Conservation (phyloP, 106 monocot species). For the Allium fistulosum region DNA sequence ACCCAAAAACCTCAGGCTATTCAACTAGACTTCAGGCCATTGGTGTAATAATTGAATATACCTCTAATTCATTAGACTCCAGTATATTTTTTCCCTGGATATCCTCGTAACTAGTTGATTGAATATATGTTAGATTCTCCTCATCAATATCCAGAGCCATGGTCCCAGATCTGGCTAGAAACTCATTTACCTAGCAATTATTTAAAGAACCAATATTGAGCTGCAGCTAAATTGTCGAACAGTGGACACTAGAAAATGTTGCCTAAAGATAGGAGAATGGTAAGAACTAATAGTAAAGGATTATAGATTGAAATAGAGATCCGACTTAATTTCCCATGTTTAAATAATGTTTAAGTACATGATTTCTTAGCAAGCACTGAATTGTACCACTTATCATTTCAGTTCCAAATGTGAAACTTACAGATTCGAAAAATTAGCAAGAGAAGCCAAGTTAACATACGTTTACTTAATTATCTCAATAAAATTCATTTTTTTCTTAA, state of each 20-base stretch:
- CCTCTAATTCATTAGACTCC: slow-evolving; percentile 79
- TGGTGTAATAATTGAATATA: not conserved
- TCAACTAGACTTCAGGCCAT: too few species aligned
- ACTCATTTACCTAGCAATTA: slow-evolving; percentile 78
- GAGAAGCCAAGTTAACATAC: too few species aligned
- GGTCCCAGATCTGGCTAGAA: slow-evolving; percentile 94
- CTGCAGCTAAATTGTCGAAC: too few species aligned
- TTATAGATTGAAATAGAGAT: not conserved
- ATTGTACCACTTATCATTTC: too few species aligned
- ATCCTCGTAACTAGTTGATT: slow-evolving; percentile 74
- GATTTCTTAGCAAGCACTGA: too few species aligned
- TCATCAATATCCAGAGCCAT: slow-evolving; percentile 97
- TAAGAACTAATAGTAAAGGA: not conserved
- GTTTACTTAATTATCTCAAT: too few species aligned
- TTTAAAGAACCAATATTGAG: not conserved
- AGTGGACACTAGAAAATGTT: not conserved
- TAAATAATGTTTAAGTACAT: too few species aligned
- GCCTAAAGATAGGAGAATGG: not conserved
- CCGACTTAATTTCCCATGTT: too few species aligned
- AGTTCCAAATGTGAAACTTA: too few species aligned
- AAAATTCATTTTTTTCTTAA: too few species aligned
- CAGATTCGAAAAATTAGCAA: too few species aligned
- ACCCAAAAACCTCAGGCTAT: too few species aligned
- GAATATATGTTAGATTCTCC: slow-evolving; percentile 67
- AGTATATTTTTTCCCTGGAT: slow-evolving; percentile 94